Conservation (phyloP, 164 flowering plant species). For the Paratinospora sagittata region DNA sequence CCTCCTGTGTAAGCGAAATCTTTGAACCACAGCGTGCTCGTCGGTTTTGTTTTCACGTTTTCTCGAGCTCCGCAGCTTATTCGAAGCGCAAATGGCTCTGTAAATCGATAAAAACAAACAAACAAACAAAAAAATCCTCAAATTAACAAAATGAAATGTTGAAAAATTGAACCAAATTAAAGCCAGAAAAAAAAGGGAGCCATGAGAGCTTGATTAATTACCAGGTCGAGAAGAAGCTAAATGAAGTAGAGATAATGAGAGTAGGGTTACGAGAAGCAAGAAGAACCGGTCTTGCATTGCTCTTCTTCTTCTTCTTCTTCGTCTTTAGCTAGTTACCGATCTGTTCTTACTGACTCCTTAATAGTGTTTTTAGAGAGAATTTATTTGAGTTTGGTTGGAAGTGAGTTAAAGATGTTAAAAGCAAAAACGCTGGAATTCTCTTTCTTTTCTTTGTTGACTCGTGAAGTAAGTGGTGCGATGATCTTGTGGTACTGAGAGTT, state of each 20-base stretch:
- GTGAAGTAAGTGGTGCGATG: not conserved
- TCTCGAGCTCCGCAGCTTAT: constrained; percentile 92
- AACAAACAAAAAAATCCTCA: no score
- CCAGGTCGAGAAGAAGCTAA: constrained; percentile 4
- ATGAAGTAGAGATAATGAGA: not conserved
- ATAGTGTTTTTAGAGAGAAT: not conserved
- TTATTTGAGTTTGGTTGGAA: not conserved
- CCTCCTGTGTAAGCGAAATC: constrained; percentile 95
- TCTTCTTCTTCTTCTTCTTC: not conserved
- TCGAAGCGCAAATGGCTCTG: constrained; percentile 85
- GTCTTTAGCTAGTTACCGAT: not conserved
- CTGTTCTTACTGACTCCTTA: not conserved
- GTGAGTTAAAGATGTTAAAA: not conserved
- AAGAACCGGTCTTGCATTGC: not conserved
- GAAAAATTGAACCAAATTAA: not conserved
- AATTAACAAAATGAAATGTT: no score
- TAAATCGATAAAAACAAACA: not conserved
- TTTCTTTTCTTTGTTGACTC: not conserved
- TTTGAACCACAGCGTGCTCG: constrained; percentile 64
- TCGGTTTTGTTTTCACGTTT: constrained; percentile 51
- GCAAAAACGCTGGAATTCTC: not conserved
- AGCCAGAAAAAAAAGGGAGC: not conserved
- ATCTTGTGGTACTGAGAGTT: not conserved
- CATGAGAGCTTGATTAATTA: not conserved
- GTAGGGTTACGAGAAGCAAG: not conserved